Percentiles rank a stretch among this genome's conserved stretches.
Evolutionary conservation across 2,329 filamentous ascomycete genomes (phyloP).

Genomic region (Cytospora chrysosperma): DNA sequence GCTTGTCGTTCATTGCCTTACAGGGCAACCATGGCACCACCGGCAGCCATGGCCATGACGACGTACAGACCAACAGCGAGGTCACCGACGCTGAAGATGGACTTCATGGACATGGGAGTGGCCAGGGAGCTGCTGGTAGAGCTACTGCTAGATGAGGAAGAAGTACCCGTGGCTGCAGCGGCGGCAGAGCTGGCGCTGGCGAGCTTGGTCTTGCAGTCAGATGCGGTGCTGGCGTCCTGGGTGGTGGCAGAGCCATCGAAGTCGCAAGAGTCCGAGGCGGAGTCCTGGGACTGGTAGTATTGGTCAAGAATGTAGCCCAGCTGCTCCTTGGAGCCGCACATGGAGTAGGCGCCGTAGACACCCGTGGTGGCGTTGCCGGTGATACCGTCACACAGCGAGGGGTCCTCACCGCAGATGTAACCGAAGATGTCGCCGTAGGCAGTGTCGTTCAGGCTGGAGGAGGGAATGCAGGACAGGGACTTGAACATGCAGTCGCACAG

Average conservation of each 20-base stretch:
- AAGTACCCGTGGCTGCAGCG: slow-evolving; percentile 44
- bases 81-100: slow-evolving; percentile 46
- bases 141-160: slow-evolving; percentile 31
- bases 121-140: slow-evolving; percentile 39
- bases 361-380: slow-evolving; percentile 64
- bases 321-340: slow-evolving; percentile 70
- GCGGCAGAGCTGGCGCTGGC: slow-evolving; percentile 60
- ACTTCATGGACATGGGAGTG: slow-evolving; percentile 37
- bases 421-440: slow-evolving; percentile 69
- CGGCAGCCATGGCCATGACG: slow-evolving; percentile 50
- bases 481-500: slow-evolving; percentile 86
- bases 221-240: slow-evolving; percentile 42
- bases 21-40: slow-evolving; percentile 54
- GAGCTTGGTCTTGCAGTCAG: slow-evolving; percentile 59
- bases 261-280: slow-evolving; percentile 61
- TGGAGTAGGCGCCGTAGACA: slow-evolving; percentile 73
- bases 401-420: slow-evolving; percentile 63
- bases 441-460: slow-evolving; percentile 53
- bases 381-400: slow-evolving; percentile 65
- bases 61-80: slow-evolving; percentile 51
- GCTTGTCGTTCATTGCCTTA: slow-evolving; percentile 36
- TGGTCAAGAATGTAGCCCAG: slow-evolving; percentile 71
- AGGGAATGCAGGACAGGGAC: slow-evolving; percentile 69
- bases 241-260: slow-evolving; percentile 64
- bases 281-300: slow-evolving; percentile 64